Base-by-base conservation (phyloP, 805 yeast genomes). In the Wickerhamomyces pijperi region DNA sequence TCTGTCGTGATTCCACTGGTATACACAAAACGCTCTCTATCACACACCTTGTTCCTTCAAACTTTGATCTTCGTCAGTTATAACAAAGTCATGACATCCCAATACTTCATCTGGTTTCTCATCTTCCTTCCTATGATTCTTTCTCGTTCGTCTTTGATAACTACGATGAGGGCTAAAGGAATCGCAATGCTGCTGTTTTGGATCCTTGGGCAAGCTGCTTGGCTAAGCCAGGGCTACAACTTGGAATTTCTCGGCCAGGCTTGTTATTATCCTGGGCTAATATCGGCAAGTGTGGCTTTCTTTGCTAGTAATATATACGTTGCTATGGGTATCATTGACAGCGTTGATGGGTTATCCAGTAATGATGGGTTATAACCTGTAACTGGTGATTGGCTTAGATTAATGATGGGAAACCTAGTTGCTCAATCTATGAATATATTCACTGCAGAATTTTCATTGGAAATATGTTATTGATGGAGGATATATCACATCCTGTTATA, bases 51-150 rank as follows among this genome's bases (percentile, higher is more conserved):
- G 45, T 88, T 90, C 44, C 63, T 87, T 12, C 92, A 83, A 55
- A 82, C 94, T 0, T 72, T 81, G 50, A 67, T 77, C n/a, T 83
- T 82, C 59, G 87, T 82, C 15, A 65, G 84, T 1, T 82, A 73
- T 59, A 82, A 82, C 61, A 82, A 82, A 59, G 92, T 82, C 18
- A 78, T 86, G 51, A 92, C 98, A 0, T 85, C 96, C 1, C 98
- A 92, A 62, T 92, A 92, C 60, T 92, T 92, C 59, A 75, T 90
- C 45, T 92, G 98, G 98, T 92, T 82, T 53, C 61, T 92, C 49
- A 82, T 87, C 13, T 75, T 88, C 46, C 58, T 90, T 34, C 97
- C 98, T 2, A 74, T 83, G 39, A 79, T 65, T 50, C 55, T 86
- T 7, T 64, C 78, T 2, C 54, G 61, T 8, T 65, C 85, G 0